Base-by-base conservation (phyloP, 1,139 yeast species). In the Debaryomyces udenii region DNA sequence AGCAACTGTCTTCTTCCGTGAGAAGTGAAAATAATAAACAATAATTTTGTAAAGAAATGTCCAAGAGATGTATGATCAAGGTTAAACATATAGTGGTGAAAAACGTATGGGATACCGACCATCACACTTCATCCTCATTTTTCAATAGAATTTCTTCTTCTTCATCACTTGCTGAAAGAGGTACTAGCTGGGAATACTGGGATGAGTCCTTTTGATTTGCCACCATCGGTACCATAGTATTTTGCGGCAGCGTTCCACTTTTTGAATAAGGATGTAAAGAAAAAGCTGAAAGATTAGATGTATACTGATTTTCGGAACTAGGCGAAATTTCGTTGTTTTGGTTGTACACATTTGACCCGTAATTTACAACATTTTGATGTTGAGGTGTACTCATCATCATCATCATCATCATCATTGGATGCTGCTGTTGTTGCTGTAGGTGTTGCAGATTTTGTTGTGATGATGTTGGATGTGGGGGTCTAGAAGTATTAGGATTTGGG, bases 341-440 rank as follows among this genome's bases (percentile, higher is more conserved):
- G 11, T 38, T 40, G 30, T 47, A 49, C 6, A 44, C 20, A 24
- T 41, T 38, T 7, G 51, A 51, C 29, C 47, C 47, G 46, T 50
- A 57, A 34, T 43, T 41, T 27, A 49, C 35, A 27, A 52, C 46
- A 42, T 49, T 52, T 26, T 55, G 66, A 49, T 68, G 76, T 43
- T 67, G 76, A 5, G 77, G 76, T 2, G 78, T 70, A 40, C 76
- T 70, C 74, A 71, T 70, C 64, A 66, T 62, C 69, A 68, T 65
- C 62, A 64, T 60, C 57, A 56, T 52, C 36, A 51, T 44, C 51
- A 42, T 45, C 35, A 45, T 49, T 16, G 48, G 57, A 13, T 42
- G 54, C 33, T 45, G 53, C 29, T 40, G 55, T 31, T 43, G 56
- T 28, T 39, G 57, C 29, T 37, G 49, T 27, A 46, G 52, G 28